Evolutionary conservation across 2,329 filamentous ascomycete genomes (phyloP), one percentile per base, ranked within the genome.

Genomic region (Zasmidium angulare): DNA sequence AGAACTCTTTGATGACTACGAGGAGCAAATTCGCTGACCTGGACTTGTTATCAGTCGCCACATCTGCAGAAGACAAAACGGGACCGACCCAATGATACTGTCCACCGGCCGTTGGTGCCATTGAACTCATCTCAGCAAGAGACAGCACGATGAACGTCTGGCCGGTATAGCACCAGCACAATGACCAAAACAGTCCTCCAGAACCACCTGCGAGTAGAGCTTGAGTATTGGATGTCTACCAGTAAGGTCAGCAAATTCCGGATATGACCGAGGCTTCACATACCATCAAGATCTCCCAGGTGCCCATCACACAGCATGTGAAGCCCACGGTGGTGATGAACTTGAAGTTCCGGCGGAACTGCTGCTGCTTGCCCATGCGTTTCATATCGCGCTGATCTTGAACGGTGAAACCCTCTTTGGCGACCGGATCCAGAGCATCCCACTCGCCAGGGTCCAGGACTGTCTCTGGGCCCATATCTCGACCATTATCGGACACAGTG

Each of bases 1-100:
- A 77, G 69, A 58, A 77, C 73, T 21, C 69, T 74, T 55, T 75
- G 75, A 3, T 56, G 48, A 21, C 24, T 40, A 65, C 67, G 19
- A 19, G 53, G 53, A n/a, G 4, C 71, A 73, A 1, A 76, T 23
- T 57, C 55, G 31, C 31, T 31, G 22, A 46, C 53, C 50, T 40
- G 14, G 29, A 14, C 9, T 14, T 12, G 17, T 19, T 2, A 11
- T 40, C 6, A 21, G 26, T n/a, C 29, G 20, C 24, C 21, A 12
- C n/a, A n/a, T n/a, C n/a, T n/a, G n/a, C n/a, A n/a, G n/a, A n/a
- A n/a, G n/a, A n/a, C 17, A 23, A 17, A 19, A 36, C 2, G 24
- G 29, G 14, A 53, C 50, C 24, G 20, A 56, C 75, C 73, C 59
- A 61, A 23, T 61, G 62, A 52, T 65, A 65, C 48, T 66, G 63